Conservation (phyloP, 495 filamentous ascomycete species). For the Aspergillus sclerotiicarbonarius region DNA sequence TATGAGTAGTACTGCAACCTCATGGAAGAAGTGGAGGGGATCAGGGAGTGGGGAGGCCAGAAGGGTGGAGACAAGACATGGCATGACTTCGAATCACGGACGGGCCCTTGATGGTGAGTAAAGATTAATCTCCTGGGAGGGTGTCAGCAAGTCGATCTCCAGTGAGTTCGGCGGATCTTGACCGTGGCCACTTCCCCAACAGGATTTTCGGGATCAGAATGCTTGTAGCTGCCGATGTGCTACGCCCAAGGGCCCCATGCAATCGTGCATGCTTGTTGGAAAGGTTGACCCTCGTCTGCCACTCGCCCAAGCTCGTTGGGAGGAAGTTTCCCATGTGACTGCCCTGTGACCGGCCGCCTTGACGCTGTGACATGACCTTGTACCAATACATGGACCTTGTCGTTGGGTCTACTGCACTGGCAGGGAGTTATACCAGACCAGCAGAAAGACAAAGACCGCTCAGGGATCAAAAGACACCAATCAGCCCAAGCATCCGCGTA, state of each 20-base stretch:
- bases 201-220: no score
- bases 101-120: not conserved
- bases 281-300: no score
- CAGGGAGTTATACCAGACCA: not conserved
- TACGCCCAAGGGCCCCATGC: no score
- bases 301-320: no score
- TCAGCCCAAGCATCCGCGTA: not conserved
- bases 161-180: no score
- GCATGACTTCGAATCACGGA: not conserved
- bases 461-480: not conserved
- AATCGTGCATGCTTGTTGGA: no score
- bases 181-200: no score
- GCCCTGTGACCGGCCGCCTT: no score
- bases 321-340: no score
- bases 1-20: not conserved
- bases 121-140: not conserved
- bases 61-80: not conserved
- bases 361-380: no score
- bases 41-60: not conserved
- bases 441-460: not conserved
- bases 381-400: no score
- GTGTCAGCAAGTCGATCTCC: not conserved
- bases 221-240: no score
- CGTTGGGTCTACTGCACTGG: not conserved
- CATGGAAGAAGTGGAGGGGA: not conserved